phyloP scores from a whole-genome alignment of 2,329 filamentous ascomycete species.

The Aspergillus luchuensis region DNA sequence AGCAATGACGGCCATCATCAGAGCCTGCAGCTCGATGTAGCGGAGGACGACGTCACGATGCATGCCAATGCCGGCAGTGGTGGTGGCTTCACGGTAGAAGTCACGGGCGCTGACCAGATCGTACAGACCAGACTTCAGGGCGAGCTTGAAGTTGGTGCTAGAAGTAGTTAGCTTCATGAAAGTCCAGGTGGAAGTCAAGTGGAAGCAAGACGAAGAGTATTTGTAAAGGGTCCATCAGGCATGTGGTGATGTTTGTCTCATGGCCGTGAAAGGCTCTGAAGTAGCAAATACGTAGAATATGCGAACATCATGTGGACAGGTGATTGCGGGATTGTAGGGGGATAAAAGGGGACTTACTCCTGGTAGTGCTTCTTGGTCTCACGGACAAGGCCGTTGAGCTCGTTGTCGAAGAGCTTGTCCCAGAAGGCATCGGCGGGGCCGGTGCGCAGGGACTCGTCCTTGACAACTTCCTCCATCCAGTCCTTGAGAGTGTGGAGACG shows the following conservation, averaged over 20 bases:
- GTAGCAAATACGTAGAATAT: constrained; percentile 97
- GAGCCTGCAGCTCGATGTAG: constrained; percentile 84
- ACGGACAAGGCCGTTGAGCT: constrained; percentile 80
- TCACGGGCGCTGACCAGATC: constrained; percentile 88
- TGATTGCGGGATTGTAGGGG: background rate
- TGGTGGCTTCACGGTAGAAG: constrained; percentile 82
- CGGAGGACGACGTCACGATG: constrained; percentile 76
- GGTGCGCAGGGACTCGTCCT: constrained; percentile 74
- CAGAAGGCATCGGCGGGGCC: constrained; percentile 76
- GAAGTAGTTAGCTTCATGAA: constrained; percentile 19
- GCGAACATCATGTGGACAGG: background rate
- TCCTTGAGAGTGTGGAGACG: constrained; percentile 80
- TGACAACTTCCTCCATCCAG: constrained; percentile 85
- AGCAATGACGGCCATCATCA: constrained; percentile 79
- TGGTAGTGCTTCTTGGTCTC: constrained; percentile 79
- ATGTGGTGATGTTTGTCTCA: constrained; percentile 78
- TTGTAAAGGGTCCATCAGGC: background rate
- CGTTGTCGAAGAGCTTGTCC: constrained; percentile 89
- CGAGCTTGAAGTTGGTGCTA: constrained; percentile 77
- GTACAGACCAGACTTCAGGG: constrained; percentile 84
- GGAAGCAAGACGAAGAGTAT: background rate
- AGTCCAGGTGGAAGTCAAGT: background rate
- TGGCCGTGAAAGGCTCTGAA: constrained; percentile 93
- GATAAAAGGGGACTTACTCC: constrained; percentile 47
- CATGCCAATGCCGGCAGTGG: constrained; percentile 78